Conservation (phyloP, 208 protist genomes). For the Naegleria lovaniensis region DNA sequence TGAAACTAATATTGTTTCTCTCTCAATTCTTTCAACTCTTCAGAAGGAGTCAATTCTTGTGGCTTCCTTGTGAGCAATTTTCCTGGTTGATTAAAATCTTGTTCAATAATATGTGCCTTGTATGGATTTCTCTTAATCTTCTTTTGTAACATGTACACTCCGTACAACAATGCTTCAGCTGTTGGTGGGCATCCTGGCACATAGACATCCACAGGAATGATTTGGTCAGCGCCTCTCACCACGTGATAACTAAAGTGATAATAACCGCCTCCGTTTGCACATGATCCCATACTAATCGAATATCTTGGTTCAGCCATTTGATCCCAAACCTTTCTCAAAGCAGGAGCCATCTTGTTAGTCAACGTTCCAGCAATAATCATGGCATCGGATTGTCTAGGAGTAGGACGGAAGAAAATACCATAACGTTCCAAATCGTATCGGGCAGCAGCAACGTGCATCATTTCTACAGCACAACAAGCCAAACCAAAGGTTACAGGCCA, state of each 20-base stretch:
- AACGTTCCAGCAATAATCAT: slow-evolving; percentile 98
- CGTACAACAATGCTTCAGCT: slow-evolving; percentile 78
- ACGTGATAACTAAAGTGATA: slow-evolving; percentile 96
- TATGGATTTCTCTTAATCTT: slow-evolving; percentile 58
- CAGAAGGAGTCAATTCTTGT: neutral
- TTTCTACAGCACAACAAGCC: slow-evolving; percentile 93
- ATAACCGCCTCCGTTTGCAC: slow-evolving; percentile 96
- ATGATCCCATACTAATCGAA: slow-evolving; percentile 84
- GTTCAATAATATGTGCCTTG: neutral
- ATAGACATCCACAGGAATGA: slow-evolving; percentile 96
- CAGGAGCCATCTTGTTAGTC: slow-evolving; percentile 98
- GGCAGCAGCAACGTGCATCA: slow-evolving; percentile 90
- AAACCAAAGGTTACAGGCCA: slow-evolving; percentile 97
- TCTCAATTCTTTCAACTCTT: neutral
- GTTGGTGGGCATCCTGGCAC: slow-evolving; percentile 96
- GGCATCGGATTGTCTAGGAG: slow-evolving; percentile 89
- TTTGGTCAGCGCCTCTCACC: slow-evolving; percentile 89
- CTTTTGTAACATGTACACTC: slow-evolving; percentile 77
- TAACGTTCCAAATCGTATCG: slow-evolving; percentile 96
- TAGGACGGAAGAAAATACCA: slow-evolving; percentile 90
- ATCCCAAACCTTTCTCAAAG: slow-evolving; percentile 92
- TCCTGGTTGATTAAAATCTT: neutral
- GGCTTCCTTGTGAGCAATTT: neutral
- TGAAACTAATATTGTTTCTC: neutral
- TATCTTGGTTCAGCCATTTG: slow-evolving; percentile 92